Evolutionary conservation across 441 rosid genomes (phyloP).

Genomic region (Omphalea diandra): DNA sequence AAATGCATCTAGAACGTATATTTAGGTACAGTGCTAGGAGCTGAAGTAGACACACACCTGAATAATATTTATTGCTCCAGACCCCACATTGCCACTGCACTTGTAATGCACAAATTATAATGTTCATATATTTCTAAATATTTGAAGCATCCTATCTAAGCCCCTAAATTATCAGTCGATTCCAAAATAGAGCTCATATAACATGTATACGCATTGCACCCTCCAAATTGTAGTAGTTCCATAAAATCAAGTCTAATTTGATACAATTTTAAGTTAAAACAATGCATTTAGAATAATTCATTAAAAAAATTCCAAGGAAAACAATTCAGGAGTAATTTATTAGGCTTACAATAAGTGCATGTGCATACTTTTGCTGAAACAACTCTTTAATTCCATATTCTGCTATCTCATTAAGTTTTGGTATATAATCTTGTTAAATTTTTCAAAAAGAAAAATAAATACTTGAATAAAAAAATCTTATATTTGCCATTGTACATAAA

Average conservation of each 20-base stretch:
- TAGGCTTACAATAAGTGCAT: conserved; percentile 47
- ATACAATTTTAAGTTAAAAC: neutral
- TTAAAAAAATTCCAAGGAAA: neutral
- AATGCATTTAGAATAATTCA: neutral
- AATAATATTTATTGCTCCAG: neutral
- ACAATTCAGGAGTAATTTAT: neutral
- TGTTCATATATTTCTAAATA: neutral
- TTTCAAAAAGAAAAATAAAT: neutral
- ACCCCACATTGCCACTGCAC: neutral
- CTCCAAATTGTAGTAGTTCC: conserved; percentile 70
- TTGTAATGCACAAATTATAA: neutral
- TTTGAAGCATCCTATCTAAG: neutral
- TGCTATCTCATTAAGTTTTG: conserved; percentile 49
- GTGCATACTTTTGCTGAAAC: conserved; percentile 65
- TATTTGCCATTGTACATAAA: neutral
- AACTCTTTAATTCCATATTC: conserved; percentile 56
- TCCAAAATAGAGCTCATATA: conserved; percentile 59
- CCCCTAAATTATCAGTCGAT: conserved; percentile 6
- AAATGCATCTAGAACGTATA: neutral
- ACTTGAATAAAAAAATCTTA: conserved; percentile 3
- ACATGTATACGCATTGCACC: conserved; percentile 61
- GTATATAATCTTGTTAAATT: conserved; percentile 58
- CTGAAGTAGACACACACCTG: neutral
- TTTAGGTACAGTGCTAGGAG: no score
- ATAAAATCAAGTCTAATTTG: conserved; percentile 68